phyloP scores from a whole-genome alignment of 306 rosid genomes.

The Elaeagnus macrophylla region DNA sequence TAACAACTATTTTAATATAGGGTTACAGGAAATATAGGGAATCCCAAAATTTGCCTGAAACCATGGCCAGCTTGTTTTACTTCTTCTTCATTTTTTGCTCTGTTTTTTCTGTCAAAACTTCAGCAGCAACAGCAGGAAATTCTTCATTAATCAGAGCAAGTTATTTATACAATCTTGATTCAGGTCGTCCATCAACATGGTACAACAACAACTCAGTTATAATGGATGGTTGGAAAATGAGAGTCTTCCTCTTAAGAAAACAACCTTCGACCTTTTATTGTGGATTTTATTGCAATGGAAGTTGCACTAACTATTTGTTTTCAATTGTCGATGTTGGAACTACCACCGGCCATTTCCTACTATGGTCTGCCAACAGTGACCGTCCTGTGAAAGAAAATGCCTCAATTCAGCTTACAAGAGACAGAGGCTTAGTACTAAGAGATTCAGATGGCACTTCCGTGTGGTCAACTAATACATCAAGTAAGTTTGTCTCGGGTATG shows the following conservation, averaged over 20 bases:
- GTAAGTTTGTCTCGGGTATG: conserved; percentile 13
- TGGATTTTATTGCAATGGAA: conserved; percentile 6
- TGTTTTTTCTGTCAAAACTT: background rate
- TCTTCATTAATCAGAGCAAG: conserved; percentile 4
- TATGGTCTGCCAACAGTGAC: conserved; percentile 4
- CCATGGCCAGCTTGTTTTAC: background rate
- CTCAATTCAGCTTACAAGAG: background rate
- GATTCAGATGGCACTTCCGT: background rate
- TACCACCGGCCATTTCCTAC: background rate
- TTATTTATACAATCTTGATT: background rate
- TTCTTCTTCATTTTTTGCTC: background rate
- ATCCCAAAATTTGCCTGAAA: background rate
- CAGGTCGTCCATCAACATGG: conserved; percentile 14
- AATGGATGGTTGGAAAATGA: conserved; percentile 13
- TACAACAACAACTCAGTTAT: conserved; percentile 8
- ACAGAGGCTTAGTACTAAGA: conserved; percentile 4
- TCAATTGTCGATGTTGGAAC: conserved; percentile 9
- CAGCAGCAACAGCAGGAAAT: background rate
- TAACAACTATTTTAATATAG: background rate
- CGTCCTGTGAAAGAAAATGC: conserved; percentile 1
- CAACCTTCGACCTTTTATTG: background rate
- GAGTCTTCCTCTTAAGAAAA: conserved; percentile 1
- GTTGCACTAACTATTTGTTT: background rate
- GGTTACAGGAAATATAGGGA: no score
- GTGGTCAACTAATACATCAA: conserved; percentile 2